Percentiles rank a stretch among this genome's conserved stretches.
These are phyloP conservation scores for Fraxinus americana DNA, from an alignment of 257 asterid species.

Conservation along the genomic window DNA sequence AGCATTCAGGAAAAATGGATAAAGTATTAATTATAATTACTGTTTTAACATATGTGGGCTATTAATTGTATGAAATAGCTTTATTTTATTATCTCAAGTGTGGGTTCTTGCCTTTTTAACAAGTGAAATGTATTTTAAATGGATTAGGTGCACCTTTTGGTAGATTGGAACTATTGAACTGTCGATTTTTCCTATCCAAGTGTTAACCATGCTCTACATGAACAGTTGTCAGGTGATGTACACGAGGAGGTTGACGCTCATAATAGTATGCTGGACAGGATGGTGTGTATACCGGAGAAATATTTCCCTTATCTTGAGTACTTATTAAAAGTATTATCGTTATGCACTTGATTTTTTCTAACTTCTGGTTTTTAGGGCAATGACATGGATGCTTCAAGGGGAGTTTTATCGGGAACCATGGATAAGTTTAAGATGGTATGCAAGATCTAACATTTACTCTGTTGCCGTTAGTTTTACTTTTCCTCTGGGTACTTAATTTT, in stretches of 20 bases:
- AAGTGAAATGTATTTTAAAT: background rate
- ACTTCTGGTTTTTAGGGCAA: constrained; percentile 58
- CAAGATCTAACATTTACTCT: background rate
- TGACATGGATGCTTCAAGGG: constrained; percentile 97
- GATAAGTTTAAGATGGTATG: constrained; percentile 94
- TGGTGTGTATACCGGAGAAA: constrained; percentile 53
- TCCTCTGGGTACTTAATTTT: background rate
- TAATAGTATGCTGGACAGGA: constrained; percentile 82
- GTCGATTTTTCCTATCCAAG: background rate
- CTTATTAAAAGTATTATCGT: background rate
- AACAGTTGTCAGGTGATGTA: constrained; percentile 88
- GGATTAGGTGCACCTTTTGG: background rate
- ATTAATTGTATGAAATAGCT: background rate
- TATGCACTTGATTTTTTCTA: background rate
- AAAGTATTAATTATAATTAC: background rate
- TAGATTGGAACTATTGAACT: background rate
- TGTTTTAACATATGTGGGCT: background rate
- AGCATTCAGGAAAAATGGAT: background rate
- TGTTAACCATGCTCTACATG: constrained; percentile 24
- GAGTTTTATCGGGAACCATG: constrained; percentile 94
- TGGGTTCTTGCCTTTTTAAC: background rate
- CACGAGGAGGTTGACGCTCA: constrained; percentile 92
- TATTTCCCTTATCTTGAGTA: background rate
- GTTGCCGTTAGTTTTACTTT: background rate
- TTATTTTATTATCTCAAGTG: background rate